Conservation (phyloP, 208 protist species). For the Trichomonas tenax region DNA sequence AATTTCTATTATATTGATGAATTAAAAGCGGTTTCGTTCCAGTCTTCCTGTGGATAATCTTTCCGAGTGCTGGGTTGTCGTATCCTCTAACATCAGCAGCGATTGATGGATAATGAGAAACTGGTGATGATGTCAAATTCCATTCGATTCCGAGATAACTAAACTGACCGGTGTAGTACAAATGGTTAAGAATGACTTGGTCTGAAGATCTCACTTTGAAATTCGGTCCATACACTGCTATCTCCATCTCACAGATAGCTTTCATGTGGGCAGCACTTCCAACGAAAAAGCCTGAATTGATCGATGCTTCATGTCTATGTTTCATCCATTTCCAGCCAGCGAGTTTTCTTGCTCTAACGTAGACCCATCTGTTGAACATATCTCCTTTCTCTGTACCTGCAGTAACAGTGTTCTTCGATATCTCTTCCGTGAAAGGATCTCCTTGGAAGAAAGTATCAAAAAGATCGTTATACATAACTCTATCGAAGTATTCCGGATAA, state of each 20-base stretch:
- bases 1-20: neutral
- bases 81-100: neutral
- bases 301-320: neutral
- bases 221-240: neutral
- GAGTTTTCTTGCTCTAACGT: neutral
- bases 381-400: neutral
- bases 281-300: neutral
- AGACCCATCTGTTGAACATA: neutral
- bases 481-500: neutral
- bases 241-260: neutral
- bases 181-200: neutral
- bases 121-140: neutral
- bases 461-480: neutral
- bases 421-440: neutral
- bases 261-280: neutral
- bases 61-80: neutral
- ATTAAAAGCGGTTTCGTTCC: neutral
- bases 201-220: neutral
- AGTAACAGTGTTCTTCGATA: neutral
- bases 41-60: neutral
- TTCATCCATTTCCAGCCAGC: neutral
- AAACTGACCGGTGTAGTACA: neutral
- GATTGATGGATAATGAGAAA: neutral
- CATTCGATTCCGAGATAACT: neutral
- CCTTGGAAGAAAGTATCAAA: neutral